Conservation (phyloP, 2,329 filamentous ascomycete species). For the Trichoderma sp. region DNA sequence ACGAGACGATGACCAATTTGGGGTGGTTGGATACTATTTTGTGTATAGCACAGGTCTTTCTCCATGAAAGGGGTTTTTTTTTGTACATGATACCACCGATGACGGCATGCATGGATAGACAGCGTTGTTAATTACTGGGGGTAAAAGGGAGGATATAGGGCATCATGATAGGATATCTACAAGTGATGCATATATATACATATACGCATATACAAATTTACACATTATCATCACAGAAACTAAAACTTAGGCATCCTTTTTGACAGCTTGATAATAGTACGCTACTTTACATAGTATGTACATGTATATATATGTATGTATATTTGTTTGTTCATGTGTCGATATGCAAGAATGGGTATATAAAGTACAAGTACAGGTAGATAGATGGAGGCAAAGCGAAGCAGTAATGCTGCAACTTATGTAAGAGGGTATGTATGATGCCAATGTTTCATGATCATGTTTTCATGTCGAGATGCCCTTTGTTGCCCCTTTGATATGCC, state of each 20-base stretch:
- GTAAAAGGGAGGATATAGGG: not conserved
- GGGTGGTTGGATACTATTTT: not conserved
- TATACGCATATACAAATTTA: not conserved
- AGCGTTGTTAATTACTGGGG: not conserved
- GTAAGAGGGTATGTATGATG: not conserved
- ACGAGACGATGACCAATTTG: not conserved
- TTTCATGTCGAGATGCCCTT: not conserved
- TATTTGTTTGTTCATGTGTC: not conserved
- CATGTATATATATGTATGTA: not conserved
- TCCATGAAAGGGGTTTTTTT: not conserved
- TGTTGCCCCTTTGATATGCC: not conserved
- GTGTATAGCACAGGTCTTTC: not conserved
- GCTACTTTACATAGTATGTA: not conserved
- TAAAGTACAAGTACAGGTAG: not conserved
- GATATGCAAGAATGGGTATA: not conserved
- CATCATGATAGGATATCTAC: not conserved
- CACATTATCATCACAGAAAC: not conserved
- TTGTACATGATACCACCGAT: constrained; percentile 3
- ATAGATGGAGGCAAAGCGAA: not conserved
- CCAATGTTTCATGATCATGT: not conserved
- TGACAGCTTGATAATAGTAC: not conserved
- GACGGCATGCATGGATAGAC: constrained; percentile 2
- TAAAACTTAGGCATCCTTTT: not conserved
- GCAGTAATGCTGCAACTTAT: not conserved
- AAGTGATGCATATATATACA: not conserved